Percentiles rank a stretch among this genome's conserved stretches.
phyloP scores from a whole-genome alignment of 2,329 filamentous ascomycete genomes.

The Arthrobotrys iridis region DNA sequence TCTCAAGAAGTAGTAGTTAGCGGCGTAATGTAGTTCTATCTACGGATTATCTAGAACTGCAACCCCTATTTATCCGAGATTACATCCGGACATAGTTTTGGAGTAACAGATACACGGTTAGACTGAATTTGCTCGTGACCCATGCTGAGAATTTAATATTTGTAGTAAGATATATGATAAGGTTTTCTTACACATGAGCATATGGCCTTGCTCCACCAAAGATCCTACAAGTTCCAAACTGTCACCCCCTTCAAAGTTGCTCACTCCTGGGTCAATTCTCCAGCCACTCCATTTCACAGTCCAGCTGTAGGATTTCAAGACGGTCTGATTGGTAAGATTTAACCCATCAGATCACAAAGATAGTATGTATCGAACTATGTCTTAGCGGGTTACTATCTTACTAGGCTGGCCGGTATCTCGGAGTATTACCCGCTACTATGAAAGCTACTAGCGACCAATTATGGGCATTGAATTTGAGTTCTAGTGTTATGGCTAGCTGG shows the following conservation, averaged over 20 bases:
- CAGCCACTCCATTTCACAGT: conserved; percentile 13
- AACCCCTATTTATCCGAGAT: conserved; percentile 3
- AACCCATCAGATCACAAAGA: background rate
- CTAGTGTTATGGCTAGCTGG: background rate
- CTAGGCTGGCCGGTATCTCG: background rate
- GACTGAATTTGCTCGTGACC: background rate
- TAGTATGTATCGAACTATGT: too few species aligned
- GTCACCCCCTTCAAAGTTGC: conserved; percentile 9
- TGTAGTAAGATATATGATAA: background rate
- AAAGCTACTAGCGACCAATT: background rate
- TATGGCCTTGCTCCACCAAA: conserved; percentile 11
- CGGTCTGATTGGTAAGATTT: background rate
- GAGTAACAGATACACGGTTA: background rate
- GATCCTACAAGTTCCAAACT: conserved; percentile 22
- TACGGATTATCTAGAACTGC: background rate
- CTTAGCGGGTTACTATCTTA: too few species aligned
- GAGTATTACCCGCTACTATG: background rate
- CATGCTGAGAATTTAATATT: too few species aligned
- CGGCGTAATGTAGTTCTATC: conserved; percentile 6
- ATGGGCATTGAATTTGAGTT: conserved; percentile 1
- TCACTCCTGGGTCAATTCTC: background rate
- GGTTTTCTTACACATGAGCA: conserved; percentile 4
- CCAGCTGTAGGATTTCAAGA: conserved; percentile 10
- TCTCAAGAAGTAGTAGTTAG: conserved; percentile 3
- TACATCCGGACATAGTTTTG: conserved; percentile 1